Evolutionary conservation across 78 protist species (phyloP).

Genomic region (Emiliania huxleyi): DNA sequence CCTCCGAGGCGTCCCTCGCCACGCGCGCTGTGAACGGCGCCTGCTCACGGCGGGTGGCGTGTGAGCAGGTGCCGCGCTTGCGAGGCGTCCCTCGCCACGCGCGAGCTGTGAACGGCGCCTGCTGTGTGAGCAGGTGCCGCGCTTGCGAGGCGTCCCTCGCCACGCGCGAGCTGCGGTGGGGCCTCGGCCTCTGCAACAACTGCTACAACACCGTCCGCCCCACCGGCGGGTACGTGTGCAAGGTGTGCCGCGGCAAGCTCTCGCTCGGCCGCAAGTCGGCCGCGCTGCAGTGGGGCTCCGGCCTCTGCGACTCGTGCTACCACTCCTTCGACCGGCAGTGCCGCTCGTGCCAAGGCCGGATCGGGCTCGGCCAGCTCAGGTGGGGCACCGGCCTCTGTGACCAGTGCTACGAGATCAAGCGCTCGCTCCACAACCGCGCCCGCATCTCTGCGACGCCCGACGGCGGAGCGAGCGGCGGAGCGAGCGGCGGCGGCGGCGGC

Average conservation of each 20-base stretch:
- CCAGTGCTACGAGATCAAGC: too few species aligned
- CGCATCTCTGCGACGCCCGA: too few species aligned
- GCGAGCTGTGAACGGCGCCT: too few species aligned
- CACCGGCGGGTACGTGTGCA: not conserved
- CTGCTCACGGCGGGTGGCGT: too few species aligned
- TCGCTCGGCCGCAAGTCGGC: not conserved
- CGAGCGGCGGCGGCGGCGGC: too few species aligned
- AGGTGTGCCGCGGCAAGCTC: not conserved
- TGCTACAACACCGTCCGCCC: not conserved
- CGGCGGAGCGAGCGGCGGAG: too few species aligned
- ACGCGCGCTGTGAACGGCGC: not conserved
- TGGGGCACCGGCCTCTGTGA: not conserved
- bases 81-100: not conserved
- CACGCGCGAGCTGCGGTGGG: not conserved
- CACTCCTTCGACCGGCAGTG: not conserved
- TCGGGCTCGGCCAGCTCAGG: not conserved
- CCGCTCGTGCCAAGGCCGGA: not conserved
- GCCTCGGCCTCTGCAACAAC: not conserved
- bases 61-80: not conserved
- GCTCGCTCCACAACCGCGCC: too few species aligned
- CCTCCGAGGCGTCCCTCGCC: not conserved
- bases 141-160: not conserved
- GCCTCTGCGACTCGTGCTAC: not conserved
- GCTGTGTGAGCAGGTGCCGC: too few species aligned
- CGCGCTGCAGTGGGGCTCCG: not conserved